Evolutionary conservation across 1,284 basidiomycete genomes (phyloP).

Genomic region (Fomitopsis palustris): DNA sequence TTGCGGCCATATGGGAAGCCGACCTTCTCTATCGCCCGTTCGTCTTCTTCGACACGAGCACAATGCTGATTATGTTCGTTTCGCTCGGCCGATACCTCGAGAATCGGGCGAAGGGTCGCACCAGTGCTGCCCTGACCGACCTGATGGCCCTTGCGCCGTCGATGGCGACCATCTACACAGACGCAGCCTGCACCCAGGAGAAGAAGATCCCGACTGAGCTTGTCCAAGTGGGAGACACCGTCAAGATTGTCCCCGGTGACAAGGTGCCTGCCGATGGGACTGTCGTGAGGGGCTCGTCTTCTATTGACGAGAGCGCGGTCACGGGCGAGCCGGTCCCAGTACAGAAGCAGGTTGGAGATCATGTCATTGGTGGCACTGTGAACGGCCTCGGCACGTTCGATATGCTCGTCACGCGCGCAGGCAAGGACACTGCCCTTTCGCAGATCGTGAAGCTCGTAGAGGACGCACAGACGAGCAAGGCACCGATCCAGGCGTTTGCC

Average conservation of each 20-base stretch:
- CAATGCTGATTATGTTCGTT: constrained; percentile 98
- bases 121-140: constrained; percentile 93
- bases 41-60: constrained; percentile 98
- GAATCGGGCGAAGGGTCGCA: constrained; percentile 96
- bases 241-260: constrained; percentile 96
- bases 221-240: constrained; percentile 89
- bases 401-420: constrained; percentile 92
- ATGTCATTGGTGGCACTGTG: constrained; percentile 94
- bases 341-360: constrained; percentile 77
- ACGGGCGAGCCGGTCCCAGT: constrained; percentile 96
- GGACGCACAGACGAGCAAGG: constrained; percentile 97
- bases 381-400: constrained; percentile 96
- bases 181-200: constrained; percentile 75
- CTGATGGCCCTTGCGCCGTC: constrained; percentile 93
- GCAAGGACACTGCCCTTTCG: constrained; percentile 92
- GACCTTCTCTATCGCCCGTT: constrained; percentile 74
- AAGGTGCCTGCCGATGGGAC: constrained; percentile 96
- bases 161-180: constrained; percentile 93
- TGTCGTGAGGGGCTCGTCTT: constrained; percentile 82
- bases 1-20: constrained; percentile 62
- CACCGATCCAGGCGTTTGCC: constrained; percentile 96
- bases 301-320: constrained; percentile 94
- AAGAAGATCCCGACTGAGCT: constrained; percentile 93
- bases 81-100: constrained; percentile 95
- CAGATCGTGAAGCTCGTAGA: constrained; percentile 98